Evolutionary conservation across 1,284 basidiomycete genomes (phyloP), one percentile per base, ranked within the genome.

Genomic region (Porodaedalea pini): DNA sequence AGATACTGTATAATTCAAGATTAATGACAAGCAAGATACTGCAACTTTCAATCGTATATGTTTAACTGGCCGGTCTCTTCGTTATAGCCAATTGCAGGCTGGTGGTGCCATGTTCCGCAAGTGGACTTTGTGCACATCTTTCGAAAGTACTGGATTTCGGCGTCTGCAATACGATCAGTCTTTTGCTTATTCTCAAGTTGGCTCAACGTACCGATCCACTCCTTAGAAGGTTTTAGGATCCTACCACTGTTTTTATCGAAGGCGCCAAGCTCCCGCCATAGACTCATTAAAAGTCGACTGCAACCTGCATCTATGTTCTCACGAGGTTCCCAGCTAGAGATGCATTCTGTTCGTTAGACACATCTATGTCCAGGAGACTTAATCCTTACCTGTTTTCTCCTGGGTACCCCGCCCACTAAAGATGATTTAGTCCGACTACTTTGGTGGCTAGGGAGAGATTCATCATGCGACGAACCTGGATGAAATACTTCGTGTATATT

Each of bases 321-420:
- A 8, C 19, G 29, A 2, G 57, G 52, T 45, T 59, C 53, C 52
- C 53, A 59, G 2, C 57, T 59, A n/a, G 41, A 34, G 50, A 1
- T 29, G 40, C 19, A 23, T 6, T 23, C n/a, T 11, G 17, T 36
- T 17, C 19, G 27, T n/a, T 19, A 31, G 19, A 29, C 25, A 53
- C n/a, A 7, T 31, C 4, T 15, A 15, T 43, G 23, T 32, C 41
- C 19, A 19, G 25, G 15, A n/a, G 25, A 29, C 2, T 11, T 29
- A 39, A 43, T 11, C 34, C 61, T 54, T 36, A 61, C 44, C 49
- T 59, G 52, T 63, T 57, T 34, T 57, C 56, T 23, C 56, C 62
- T 15, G 54, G 55, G 49, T 63, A 63, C 4, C 60, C 60, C 25
- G 53, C 53, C 62, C 62, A 63, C 62, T 63, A 4, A 23, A 44